phyloP scores from a whole-genome alignment of 805 yeast genomes.

The Zygosaccharomyces lentus region DNA sequence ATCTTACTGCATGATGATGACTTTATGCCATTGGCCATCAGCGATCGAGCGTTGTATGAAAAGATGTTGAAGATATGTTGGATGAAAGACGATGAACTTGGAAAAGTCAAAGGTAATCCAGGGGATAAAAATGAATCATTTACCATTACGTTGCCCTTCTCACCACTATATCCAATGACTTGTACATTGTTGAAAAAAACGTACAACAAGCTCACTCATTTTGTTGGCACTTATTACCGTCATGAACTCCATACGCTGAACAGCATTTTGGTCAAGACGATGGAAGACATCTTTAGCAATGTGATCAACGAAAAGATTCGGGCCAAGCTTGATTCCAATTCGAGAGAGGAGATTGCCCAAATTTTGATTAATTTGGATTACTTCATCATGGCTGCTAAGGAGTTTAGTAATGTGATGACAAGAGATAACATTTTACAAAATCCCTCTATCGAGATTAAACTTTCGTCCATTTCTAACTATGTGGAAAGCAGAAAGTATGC shows the following conservation, averaged over 20 bases:
- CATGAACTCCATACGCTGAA: slow-evolving; percentile 58
- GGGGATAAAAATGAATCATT: slow-evolving; percentile 34
- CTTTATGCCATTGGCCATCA: slow-evolving; percentile 78
- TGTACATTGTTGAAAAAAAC: slow-evolving; percentile 71
- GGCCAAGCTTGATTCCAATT: slow-evolving; percentile 58
- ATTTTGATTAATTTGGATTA: slow-evolving; percentile 83
- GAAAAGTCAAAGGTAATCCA: slow-evolving; percentile 11
- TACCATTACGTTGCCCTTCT: slow-evolving; percentile 76
- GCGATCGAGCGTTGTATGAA: slow-evolving; percentile 54
- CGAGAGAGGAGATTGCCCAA: slow-evolving; percentile 88
- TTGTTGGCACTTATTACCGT: slow-evolving; percentile 61
- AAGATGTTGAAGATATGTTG: slow-evolving; percentile 63
- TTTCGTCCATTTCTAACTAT: slow-evolving; percentile 54
- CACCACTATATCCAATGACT: slow-evolving; percentile 80
- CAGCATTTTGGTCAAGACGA: slow-evolving; percentile 51
- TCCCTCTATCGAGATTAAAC: slow-evolving; percentile 41
- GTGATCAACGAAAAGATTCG: slow-evolving; percentile 63
- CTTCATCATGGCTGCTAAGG: slow-evolving; percentile 69
- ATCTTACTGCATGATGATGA: slow-evolving; percentile 70
- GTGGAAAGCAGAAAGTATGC: slow-evolving; percentile 61
- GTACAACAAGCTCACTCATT: slow-evolving; percentile 58
- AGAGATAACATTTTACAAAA: slow-evolving; percentile 35
- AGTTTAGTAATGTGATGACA: slow-evolving; percentile 46
- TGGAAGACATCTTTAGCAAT: slow-evolving; percentile 65
- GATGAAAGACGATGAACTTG: slow-evolving; percentile 50